These are phyloP conservation scores for Skeletonema costatum DNA, from an alignment of 108 stramenopile genomes.

Conservation along the genomic window DNA sequence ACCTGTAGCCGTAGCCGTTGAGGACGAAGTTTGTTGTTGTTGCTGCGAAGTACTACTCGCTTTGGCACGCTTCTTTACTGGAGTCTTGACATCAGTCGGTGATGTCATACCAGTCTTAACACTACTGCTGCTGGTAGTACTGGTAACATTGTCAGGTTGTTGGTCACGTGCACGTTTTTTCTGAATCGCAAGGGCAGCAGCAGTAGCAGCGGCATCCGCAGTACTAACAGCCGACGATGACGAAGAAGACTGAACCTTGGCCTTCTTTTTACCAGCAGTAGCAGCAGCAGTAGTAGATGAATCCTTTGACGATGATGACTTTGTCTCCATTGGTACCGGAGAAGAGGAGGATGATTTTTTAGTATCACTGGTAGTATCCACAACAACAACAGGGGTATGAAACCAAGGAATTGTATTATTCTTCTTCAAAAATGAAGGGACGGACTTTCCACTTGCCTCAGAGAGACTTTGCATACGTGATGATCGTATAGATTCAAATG, in stretches of 20 bases:
- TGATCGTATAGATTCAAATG: constrained; percentile 25
- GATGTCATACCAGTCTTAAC: background rate
- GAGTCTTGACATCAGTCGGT: background rate
- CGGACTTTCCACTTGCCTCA: constrained; percentile 21
- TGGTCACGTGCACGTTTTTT: background rate
- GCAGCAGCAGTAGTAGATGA: background rate
- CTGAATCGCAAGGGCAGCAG: background rate
- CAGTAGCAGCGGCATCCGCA: background rate
- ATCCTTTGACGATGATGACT: background rate
- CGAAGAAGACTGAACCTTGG: background rate
- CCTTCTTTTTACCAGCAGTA: background rate
- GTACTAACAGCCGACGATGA: background rate
- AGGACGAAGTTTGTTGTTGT: background rate
- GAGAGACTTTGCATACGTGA: constrained; percentile 18
- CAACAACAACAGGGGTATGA: constrained; percentile 18
- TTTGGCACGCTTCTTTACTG: background rate
- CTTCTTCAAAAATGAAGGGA: constrained; percentile 41
- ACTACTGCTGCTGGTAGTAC: background rate
- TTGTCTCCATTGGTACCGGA: background rate
- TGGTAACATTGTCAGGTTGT: background rate
- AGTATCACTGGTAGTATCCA: background rate
- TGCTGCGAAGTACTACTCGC: background rate
- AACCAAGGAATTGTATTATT: constrained; percentile 51
- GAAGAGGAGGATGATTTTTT: background rate
- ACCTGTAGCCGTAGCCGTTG: background rate